phyloP scores from a whole-genome alignment of 768 basidiomycete species.

The Filobasidium wieringae region DNA sequence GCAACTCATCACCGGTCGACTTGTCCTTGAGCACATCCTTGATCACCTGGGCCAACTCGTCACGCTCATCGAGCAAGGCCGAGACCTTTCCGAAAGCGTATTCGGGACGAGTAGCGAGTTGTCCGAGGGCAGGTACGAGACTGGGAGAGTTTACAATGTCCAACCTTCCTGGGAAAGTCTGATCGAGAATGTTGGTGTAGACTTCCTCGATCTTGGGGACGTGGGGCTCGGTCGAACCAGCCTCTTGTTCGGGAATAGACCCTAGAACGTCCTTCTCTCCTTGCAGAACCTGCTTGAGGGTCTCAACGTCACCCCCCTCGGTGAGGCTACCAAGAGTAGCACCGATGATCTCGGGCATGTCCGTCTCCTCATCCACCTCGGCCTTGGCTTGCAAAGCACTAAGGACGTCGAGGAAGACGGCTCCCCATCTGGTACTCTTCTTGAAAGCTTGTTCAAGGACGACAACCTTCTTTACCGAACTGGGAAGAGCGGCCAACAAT shows the following conservation, averaged over 20 bases:
- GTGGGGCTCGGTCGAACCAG: slow-evolving; percentile 42
- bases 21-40: slow-evolving; percentile 51
- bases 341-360: slow-evolving; percentile 49
- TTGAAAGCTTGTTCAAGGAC: slow-evolving; percentile 68
- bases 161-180: slow-evolving; percentile 65
- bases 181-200: slow-evolving; percentile 76
- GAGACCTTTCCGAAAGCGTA: slow-evolving; percentile 86
- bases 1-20: slow-evolving; percentile 47
- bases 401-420: slow-evolving; percentile 70
- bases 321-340: slow-evolving; percentile 50
- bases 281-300: slow-evolving; percentile 27
- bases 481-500: slow-evolving; percentile 52
- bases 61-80: slow-evolving; percentile 65
- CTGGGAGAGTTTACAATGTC: slow-evolving; percentile 76
- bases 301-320: slow-evolving; percentile 36
- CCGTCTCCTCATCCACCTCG: slow-evolving; percentile 38
- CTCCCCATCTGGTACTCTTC: slow-evolving; percentile 76
- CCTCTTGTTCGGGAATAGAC: slow-evolving; percentile 30
- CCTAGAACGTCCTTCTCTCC: slow-evolving; percentile 42
- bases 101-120: slow-evolving; percentile 77
- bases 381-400: slow-evolving; percentile 55
- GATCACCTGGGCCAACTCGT: slow-evolving; percentile 53
- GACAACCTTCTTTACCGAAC: slow-evolving; percentile 54
- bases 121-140: slow-evolving; percentile 53
- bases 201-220: slow-evolving; percentile 83